Base-by-base conservation (phyloP, 148 eudicot species). In the Silene uniflora region DNA sequence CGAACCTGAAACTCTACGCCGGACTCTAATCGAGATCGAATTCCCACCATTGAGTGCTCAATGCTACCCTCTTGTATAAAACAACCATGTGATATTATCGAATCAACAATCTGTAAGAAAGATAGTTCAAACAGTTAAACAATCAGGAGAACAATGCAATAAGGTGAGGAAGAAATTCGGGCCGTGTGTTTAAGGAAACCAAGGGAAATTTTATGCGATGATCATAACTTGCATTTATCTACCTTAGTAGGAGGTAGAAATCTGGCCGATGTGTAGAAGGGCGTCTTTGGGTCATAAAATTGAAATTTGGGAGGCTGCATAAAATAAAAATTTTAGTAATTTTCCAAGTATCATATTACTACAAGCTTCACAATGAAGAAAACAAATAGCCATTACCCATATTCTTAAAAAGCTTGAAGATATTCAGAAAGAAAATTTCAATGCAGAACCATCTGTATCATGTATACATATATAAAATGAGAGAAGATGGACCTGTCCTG, bases 61-160 rank as follows among this genome's bases (percentile, higher is more conserved):
- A 92, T 81, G 76, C 78, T 82, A 72, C 92, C 88, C 69, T 89
- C 96, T 0, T 79, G 71, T 71, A 95, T 22, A 81, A 95, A 95
- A 88, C 97, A 92, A 5, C 98, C 98, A 67, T 92, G 98, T 64
- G 97, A 92, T 81, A 92, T 75, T 74, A 95, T 88, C 18, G 96
- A 93, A 87, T 90, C 88, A 25, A 86, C 88, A 73, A 92, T 89
- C 97, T 94, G 84, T 64, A 62, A 77, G 52, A 55, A 47, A 59
- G 44, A 13, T 16, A 18, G 19, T 24, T 39, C 6, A 9, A 72
- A 23, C 29, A 60, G 39, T 25, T 29, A 29, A 54, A 42, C 22
- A 24, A 17, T 1, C 61, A 44, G 0, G 5, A 24, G 17, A 61
- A 29, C n/a, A n/a, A n/a, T n/a, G n/a, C 60, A 4, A 69, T 7